Evolutionary conservation across 306 rosid species (phyloP), one percentile per base, ranked within the genome.

Genomic region (Casuarina equisetifolia): DNA sequence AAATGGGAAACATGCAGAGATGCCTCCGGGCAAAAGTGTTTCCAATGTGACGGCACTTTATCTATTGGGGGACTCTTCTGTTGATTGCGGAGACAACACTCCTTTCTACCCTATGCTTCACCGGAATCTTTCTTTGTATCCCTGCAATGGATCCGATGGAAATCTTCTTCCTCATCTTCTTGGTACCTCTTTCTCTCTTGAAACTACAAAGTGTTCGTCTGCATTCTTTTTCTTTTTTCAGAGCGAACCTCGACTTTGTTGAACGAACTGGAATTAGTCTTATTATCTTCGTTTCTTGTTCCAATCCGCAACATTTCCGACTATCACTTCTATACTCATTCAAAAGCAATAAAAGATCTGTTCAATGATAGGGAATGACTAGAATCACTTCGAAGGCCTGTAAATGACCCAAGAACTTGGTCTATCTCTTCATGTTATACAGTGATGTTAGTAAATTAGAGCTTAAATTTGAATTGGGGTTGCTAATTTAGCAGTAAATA

Each of bases 31-130:
- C 42, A 77, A 42, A 50, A 82, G 70, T 39, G 46, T 4, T 16
- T 69, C 84, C 52, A 75, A 80, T 58, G 78, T 67, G 9, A 80
- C 84, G 2, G 92, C 96, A 16, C 59, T 94, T 85, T 90, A 54
- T 76, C 69, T 92, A 10, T 62, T 94, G 78, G 98, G 98, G 9
- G 97, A 94, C 86, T 94, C 98, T 63, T 89, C 98, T 0, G 98
- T 94, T 49, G 97, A 91, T 78, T 92, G 98, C 40, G 96, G 98
- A 35, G 87, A 85, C 59, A 88, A 90, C 84, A 89, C 96, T 43
- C 78, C 90, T 16, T 88, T 92, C 84, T 92, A 92, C 82, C 89
- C 96, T 75, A 80, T 84, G 9, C 87, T 89, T 72, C 98, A 94
- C 20, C 86, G 81, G 52, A 90, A 84, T n/a, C 78, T 89, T 81